Evolutionary conservation across 306 rosid species (phyloP), one percentile per base, ranked within the genome.

Genomic region (Bauhinia variegata): DNA sequence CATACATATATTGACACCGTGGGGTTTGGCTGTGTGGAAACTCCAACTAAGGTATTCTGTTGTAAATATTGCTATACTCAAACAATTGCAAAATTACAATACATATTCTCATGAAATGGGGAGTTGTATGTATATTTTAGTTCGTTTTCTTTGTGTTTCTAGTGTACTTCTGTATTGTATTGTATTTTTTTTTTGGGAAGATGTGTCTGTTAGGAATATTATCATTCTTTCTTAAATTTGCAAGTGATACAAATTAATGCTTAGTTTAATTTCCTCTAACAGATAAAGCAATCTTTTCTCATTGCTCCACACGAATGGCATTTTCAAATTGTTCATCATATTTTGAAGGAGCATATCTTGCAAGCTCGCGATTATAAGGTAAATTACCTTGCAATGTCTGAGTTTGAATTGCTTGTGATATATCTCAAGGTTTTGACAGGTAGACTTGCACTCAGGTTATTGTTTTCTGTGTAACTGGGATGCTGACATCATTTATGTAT

Each of bases 361-460:
- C 81, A 82, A 52, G 57, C 85, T 68, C 87, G 95, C 41, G 88
- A 89, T 55, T 89, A 89, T 70, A 93, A 93, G 97, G 98, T 93
- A 39, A 63, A 58, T 52, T 42, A 41, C 58, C 48, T 56, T 70
- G 6, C 49, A 33, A 52, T n/a, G n/a, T 72, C 9, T 36, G 57
- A 14, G 46, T 68, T 68, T 67, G 17, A 51, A 41, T 65, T 67
- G 54, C 42, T 67, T 61, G 11, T 14, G 54, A 12, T 74, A 23
- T 63, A 42, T 50, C 49, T 19, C 60, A 44, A 65, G 50, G 52
- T 52, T 73, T 73, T 77, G 72, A 49, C 78, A 4, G 63, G 55
- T 73, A 59, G 42, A 37, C 51, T 77, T 63, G 53, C 67, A 23
- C 70, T 48, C 95, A 93, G 98, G 88, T 89, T 78, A 80, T 93